A percentile compares a stretch with the other conserved stretches of the same genome.
These are phyloP conservation scores for Candida vartiovaarae DNA, from an alignment of 805 yeast genomes.

Conservation along the genomic window DNA sequence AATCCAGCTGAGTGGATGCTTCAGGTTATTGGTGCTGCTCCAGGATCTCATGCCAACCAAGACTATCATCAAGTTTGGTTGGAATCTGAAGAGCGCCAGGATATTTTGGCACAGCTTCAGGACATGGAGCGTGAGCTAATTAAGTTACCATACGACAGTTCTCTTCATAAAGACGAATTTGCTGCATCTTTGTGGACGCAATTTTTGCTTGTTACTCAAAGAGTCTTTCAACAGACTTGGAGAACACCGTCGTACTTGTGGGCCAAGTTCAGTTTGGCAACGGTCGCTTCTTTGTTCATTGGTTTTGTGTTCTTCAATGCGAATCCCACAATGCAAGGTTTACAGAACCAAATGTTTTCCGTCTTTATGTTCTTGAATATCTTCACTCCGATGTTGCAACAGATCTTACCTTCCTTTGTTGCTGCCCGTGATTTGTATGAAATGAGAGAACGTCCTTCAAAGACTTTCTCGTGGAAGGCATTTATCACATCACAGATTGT, in stretches of 20 bases:
- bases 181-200: constrained; percentile 40
- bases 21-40: constrained; percentile 78
- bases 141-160: constrained; percentile 26
- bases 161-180: constrained; percentile 17
- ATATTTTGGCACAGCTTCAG: constrained; percentile 52
- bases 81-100: constrained; percentile 53
- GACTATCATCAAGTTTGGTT: constrained; percentile 77
- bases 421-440: constrained; percentile 61
- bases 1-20: constrained; percentile 94
- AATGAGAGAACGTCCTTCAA: constrained; percentile 67
- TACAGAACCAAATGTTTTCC: constrained; percentile 80
- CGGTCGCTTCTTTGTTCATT: constrained; percentile 53
- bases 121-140: constrained; percentile 55
- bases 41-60: constrained; percentile 66
- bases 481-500: constrained; percentile 56
- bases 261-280: constrained; percentile 49
- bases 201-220: constrained; percentile 36
- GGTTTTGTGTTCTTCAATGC: constrained; percentile 75
- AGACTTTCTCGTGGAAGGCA: constrained; percentile 60
- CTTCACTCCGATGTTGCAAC: constrained; percentile 52
- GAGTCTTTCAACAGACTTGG: constrained; percentile 62
- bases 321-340: constrained; percentile 51
- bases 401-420: constrained; percentile 55
- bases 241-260: constrained; percentile 58
- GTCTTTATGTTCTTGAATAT: constrained; percentile 60